phyloP scores from a whole-genome alignment of 148 eudicot genomes.

The Rhododendron simsii region DNA sequence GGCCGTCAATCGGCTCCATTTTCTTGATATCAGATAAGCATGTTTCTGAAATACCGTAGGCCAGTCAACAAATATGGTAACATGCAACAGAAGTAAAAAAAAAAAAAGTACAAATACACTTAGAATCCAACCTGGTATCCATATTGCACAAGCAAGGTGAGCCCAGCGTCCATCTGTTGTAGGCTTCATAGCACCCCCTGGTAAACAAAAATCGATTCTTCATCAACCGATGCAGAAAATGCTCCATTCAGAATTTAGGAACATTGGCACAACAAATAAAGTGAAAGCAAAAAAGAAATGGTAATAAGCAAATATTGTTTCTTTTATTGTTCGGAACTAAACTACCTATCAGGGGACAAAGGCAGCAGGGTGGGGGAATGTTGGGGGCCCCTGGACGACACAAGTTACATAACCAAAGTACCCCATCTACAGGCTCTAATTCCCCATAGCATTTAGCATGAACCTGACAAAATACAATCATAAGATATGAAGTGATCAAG shows the following conservation, averaged over 20 bases:
- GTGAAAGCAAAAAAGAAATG: not conserved
- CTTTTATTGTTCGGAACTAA: not conserved
- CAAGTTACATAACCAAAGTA: conserved; percentile 89
- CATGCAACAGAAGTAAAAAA: conserved; percentile 1
- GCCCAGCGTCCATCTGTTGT: conserved; percentile 99
- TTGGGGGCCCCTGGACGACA: conserved; percentile 91
- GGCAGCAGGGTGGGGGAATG: conserved; percentile 76
- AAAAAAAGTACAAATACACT: not conserved
- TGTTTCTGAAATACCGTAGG: conserved; percentile 58
- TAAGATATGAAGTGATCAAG: not conserved
- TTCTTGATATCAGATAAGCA: conserved; percentile 87
- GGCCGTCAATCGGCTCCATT: conserved; percentile 99
- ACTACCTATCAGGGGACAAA: conserved; percentile 87
- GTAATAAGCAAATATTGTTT: not conserved
- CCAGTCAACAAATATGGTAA: conserved; percentile 17
- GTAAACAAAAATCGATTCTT: conserved; percentile 9
- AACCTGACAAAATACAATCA: conserved; percentile 44
- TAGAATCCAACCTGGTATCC: conserved; percentile 97
- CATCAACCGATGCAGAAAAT: too few species aligned
- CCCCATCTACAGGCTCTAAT: conserved; percentile 68
- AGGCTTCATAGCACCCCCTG: conserved; percentile 99
- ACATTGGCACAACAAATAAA: not conserved
- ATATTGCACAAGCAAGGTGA: conserved; percentile 98
- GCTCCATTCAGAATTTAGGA: not conserved
- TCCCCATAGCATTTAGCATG: conserved; percentile 99